Evolutionary conservation across 2,329 filamentous ascomycete species (phyloP), one percentile per base, ranked within the genome.

Genomic region (Aureobasidium subglaciale): DNA sequence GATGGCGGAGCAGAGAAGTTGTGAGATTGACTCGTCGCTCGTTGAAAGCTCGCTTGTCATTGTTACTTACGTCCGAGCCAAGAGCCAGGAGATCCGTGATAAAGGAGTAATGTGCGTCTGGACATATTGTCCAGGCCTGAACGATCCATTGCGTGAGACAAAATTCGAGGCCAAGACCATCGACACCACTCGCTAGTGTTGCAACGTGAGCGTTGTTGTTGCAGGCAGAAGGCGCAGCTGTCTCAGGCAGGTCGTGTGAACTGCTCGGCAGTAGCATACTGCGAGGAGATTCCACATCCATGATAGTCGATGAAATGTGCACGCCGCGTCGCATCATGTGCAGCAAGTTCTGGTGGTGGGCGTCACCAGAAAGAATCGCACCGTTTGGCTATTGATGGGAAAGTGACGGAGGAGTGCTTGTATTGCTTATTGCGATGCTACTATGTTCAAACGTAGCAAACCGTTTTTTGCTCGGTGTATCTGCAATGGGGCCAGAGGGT

Each of bases 61-160:
- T 38, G 8, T 49, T 37, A 13, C 32, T 37, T n/a, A 37, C 20
- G 8, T 38, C 32, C 13, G 32, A 25, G 13, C 45, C 45, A 18
- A 49, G 45, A 37, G 45, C 30, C 20, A 41, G 24, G 37, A 53
- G 48, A 16, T 53, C 25, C 22, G 35, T 22, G 16, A 53, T 30
- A 24, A 53, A 53, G 37, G 11, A 9, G 16, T 40, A 41, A 53
- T 53, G 48, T n/a, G 35, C 48, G 16, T 41, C 48, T 24, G 48
- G 35, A 41, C 24, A 41, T 30, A 41, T 41, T n/a, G 35, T 32
- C 35, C 35, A 53, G 15, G 48, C 48, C 27, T 53, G 24, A 15
- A 41, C 11, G 4, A 53, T 11, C 35, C 48, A 53, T 38, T 49
- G 45, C 45, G 45, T 49, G 6, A 45, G 25, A 15, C 27, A 45